phyloP scores from a whole-genome alignment of 2,329 filamentous ascomycete genomes.

The Xylariales sp. region DNA sequence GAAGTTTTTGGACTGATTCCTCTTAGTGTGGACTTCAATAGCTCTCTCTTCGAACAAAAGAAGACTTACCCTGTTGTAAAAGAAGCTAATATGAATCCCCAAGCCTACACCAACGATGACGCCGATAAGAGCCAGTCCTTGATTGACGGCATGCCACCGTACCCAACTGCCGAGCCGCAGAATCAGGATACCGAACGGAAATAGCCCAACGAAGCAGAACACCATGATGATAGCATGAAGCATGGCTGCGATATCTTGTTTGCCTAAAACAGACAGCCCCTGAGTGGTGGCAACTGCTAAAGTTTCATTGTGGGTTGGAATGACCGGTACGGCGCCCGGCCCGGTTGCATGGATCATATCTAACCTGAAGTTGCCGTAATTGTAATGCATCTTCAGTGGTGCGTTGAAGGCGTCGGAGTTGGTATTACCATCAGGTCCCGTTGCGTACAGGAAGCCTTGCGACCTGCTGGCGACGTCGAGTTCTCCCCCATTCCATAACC shows the following conservation, averaged over 20 bases:
- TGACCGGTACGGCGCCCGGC: conserved; percentile 33
- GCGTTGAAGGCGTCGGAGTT: conserved; percentile 38
- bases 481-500: conserved; percentile 43
- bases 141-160: conserved; percentile 50
- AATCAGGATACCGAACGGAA: conserved; percentile 52
- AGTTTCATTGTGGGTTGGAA: conserved; percentile 27
- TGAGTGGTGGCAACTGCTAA: conserved; percentile 27
- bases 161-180: conserved; percentile 47
- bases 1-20: conserved; percentile 51
- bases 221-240: conserved; percentile 51
- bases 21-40: too few species aligned
- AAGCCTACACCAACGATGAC: conserved; percentile 45
- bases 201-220: conserved; percentile 47
- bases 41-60: not conserved
- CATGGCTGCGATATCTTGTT: conserved; percentile 34
- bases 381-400: conserved; percentile 45
- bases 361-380: conserved; percentile 51
- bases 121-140: conserved; percentile 43
- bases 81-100: conserved; percentile 47
- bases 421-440: conserved; percentile 43
- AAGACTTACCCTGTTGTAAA: conserved; percentile 52
- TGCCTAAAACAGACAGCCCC: conserved; percentile 19
- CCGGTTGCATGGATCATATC: conserved; percentile 50
- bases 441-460: conserved; percentile 51
- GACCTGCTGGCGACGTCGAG: conserved; percentile 45